A percentile compares a stretch with the other conserved stretches of the same genome.
Conservation (phyloP, 805 yeast genomes). For the Kuraishia ogatae region DNA sequence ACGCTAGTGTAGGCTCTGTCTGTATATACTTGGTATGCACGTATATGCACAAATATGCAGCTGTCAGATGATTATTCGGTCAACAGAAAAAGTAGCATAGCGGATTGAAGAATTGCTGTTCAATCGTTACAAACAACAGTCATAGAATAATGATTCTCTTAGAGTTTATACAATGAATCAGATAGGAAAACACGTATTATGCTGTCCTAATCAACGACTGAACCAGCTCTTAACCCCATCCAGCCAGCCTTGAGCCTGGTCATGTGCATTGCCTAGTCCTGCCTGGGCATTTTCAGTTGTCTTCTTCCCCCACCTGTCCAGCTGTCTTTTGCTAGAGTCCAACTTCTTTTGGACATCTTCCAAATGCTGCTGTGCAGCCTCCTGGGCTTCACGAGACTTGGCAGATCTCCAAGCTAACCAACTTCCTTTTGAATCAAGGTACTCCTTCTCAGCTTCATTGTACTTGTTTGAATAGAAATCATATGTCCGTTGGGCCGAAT, state of each 20-base stretch:
- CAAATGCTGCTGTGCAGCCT: conserved; percentile 15
- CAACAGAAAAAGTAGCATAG: no score
- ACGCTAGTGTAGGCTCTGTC: neutral
- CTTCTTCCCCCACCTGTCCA: conserved; percentile 6
- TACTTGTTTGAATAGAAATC: conserved; percentile 16
- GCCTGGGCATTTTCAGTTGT: conserved; percentile 5
- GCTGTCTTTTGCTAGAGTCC: conserved; percentile 14
- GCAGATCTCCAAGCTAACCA: conserved; percentile 22
- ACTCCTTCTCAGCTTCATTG: conserved; percentile 15
- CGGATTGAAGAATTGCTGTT: no score
- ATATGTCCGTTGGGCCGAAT: conserved; percentile 13
- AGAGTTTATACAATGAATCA: neutral
- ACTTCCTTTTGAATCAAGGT: conserved; percentile 17
- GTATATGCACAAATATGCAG: neutral
- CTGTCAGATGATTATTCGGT: neutral
- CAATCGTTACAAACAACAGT: no score
- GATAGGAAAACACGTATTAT: neutral
- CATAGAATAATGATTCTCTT: neutral
- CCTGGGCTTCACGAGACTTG: conserved; percentile 18
- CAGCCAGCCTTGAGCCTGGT: conserved; percentile 14
- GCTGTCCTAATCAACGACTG: neutral
- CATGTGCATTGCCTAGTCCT: conserved; percentile 11
- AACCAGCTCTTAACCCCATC: conserved; percentile 13
- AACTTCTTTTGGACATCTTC: conserved; percentile 13
- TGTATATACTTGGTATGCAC: neutral